A percentile compares a stretch with the other conserved stretches of the same genome.
These are phyloP conservation scores for Podila minutissima DNA, from an alignment of 192 early-diverging fungal species.

Conservation along the genomic window DNA sequence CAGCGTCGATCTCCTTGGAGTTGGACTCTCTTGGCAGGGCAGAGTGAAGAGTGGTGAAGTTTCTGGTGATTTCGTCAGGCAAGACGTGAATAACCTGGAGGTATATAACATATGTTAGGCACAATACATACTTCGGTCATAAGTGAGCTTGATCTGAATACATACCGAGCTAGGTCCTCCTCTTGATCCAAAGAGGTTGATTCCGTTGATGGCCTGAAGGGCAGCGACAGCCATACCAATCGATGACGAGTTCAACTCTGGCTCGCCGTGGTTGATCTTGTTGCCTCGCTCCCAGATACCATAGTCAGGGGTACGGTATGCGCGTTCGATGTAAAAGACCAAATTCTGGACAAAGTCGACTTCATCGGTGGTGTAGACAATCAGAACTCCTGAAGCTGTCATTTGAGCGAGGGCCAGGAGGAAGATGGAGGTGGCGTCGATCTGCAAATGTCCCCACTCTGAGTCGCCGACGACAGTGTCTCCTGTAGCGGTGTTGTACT, in stretches of 20 bases:
- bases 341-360: conserved; percentile 86
- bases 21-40: conserved; percentile 83
- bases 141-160: not conserved
- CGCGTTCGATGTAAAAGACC: conserved; percentile 85
- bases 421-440: conserved; percentile 86
- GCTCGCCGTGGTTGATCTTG: conserved; percentile 84
- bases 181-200: conserved; percentile 82
- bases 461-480: conserved; percentile 83
- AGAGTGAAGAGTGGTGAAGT: conserved; percentile 77
- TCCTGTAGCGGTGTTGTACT: conserved; percentile 85
- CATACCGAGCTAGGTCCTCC: conserved; percentile 76
- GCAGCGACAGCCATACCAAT: conserved; percentile 90
- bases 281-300: conserved; percentile 91
- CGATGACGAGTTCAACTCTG: conserved; percentile 85
- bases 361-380: conserved; percentile 84
- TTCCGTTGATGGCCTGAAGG: conserved; percentile 80
- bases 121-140: not conserved
- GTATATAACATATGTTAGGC: not conserved
- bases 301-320: conserved; percentile 84
- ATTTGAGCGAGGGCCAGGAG: conserved; percentile 81
- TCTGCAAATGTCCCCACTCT: conserved; percentile 88
- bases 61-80: conserved; percentile 83
- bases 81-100: conserved; percentile 77
- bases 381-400: conserved; percentile 75
- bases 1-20: conserved; percentile 86